A percentile compares a stretch with the other conserved stretches of the same genome.
phyloP scores from a whole-genome alignment of 352 stramenopile species.

The Pythium phragmiticola region DNA sequence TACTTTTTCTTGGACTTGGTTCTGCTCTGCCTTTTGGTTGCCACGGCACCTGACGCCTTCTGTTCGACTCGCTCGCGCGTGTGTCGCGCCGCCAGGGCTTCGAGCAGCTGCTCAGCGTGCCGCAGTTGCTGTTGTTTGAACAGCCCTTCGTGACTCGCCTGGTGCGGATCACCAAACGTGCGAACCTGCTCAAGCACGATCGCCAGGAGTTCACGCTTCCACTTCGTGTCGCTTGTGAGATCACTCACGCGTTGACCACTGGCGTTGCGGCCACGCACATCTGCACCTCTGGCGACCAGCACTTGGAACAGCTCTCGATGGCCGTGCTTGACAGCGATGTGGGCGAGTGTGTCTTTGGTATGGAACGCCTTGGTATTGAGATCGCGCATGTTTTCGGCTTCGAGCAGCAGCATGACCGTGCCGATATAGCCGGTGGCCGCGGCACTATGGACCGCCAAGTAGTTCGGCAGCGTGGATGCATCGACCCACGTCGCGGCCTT shows the following conservation, averaged over 20 bases:
- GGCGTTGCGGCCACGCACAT: slow-evolving; percentile 1
- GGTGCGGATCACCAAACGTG: background rate
- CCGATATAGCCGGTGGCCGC: slow-evolving; percentile 1
- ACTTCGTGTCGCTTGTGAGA: slow-evolving; percentile 1
- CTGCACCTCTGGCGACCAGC: background rate
- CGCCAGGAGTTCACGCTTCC: slow-evolving; percentile 3
- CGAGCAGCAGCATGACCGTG: slow-evolving; percentile 9
- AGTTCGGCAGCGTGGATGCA: background rate
- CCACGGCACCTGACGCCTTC: background rate
- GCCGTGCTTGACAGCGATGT: slow-evolving; percentile 15
- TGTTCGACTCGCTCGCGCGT: background rate
- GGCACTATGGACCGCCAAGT: slow-evolving; percentile 16
- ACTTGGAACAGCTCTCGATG: slow-evolving; percentile 9
- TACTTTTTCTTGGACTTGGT: slow-evolving; percentile 1
- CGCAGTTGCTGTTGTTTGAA: background rate
- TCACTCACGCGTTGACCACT: background rate
- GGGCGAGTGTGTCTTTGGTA: slow-evolving; percentile 12
- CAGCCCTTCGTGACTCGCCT: background rate
- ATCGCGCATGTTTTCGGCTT: slow-evolving; percentile 17
- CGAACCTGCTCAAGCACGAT: slow-evolving; percentile 2
- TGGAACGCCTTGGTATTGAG: slow-evolving; percentile 20
- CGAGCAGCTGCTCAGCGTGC: background rate
- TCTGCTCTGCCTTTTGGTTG: background rate
- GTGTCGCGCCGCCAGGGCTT: background rate
- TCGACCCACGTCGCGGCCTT: background rate